A percentile compares a stretch with the other conserved stretches of the same genome.
Evolutionary conservation across 768 basidiomycete species (phyloP).

Genomic region (Dioszegia aurantiaca): DNA sequence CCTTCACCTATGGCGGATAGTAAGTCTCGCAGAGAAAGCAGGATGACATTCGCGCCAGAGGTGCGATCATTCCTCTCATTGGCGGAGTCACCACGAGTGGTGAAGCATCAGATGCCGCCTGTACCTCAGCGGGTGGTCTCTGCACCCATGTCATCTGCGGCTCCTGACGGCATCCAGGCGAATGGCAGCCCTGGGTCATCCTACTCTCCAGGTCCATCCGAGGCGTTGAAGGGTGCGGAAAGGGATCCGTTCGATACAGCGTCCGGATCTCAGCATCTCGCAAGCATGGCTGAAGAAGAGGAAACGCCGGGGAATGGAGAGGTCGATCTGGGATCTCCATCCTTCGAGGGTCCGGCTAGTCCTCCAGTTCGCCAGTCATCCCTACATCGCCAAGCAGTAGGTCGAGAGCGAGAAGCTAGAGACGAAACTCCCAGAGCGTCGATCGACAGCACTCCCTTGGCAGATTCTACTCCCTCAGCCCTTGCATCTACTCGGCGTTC

Average conservation of each 20-base stretch:
- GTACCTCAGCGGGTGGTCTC: not conserved
- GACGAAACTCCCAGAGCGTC: not conserved
- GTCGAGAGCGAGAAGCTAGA: not conserved
- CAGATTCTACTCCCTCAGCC: not conserved
- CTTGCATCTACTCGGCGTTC: not conserved
- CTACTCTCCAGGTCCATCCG: conserved; percentile 28
- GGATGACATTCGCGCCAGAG: conserved; percentile 43
- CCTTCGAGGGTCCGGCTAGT: not conserved
- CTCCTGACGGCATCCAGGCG: not conserved
- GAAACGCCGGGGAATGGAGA: conserved; percentile 8
- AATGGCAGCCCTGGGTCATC: conserved; percentile 32
- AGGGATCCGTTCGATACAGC: not conserved
- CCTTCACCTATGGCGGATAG: conserved; percentile 38
- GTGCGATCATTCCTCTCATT: conserved; percentile 34
- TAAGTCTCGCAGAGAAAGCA: conserved; percentile 30
- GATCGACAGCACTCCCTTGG: not conserved
- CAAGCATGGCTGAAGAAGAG: conserved; percentile 17
- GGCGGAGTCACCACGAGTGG: conserved; percentile 29
- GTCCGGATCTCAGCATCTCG: conserved; percentile 20
- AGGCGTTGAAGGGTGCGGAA: not conserved
- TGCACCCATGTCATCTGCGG: conserved; percentile 2
- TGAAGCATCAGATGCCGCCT: conserved; percentile 13
- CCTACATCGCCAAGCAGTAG: not conserved
- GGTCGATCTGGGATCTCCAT: conserved; percentile 8
- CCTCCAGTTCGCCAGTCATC: conserved; percentile 3